These are phyloP conservation scores for Gnetum montanum DNA, from an alignment of 75 land plant genomes.

Conservation along the genomic window DNA sequence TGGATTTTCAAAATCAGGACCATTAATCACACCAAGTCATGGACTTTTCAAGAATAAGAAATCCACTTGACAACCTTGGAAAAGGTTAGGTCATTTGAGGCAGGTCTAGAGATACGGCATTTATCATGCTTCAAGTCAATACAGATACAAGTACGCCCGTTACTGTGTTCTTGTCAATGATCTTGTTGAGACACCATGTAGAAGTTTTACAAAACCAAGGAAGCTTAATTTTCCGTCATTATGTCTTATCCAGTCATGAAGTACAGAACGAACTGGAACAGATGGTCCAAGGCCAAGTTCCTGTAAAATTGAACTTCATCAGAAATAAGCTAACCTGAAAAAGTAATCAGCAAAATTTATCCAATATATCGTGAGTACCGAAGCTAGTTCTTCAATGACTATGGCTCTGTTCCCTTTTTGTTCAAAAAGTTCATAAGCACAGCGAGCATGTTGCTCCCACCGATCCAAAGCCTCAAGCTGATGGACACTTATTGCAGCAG, in stretches of 20 bases:
- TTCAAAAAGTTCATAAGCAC: constrained; percentile 85
- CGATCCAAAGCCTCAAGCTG: constrained; percentile 75
- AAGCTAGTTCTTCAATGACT: constrained; percentile 88
- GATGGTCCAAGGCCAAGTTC: constrained; percentile 68
- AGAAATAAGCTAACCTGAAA: not conserved
- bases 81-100: not conserved
- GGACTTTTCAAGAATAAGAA: constrained; percentile 3
- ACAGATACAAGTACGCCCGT: not conserved
- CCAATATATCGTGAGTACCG: too few species aligned
- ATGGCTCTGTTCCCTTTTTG: constrained; percentile 82
- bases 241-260: constrained; percentile 74
- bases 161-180: constrained; percentile 30
- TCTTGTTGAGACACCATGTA: constrained; percentile 57
- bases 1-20: too few species aligned
- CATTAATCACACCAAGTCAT: constrained; percentile 1
- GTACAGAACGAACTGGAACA: constrained; percentile 61
- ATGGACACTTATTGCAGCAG: constrained; percentile 85
- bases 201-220: constrained; percentile 58
- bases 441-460: constrained; percentile 87
- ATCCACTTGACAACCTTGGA: constrained; percentile 1
- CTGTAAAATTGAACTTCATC: constrained; percentile 20
- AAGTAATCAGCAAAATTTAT: too few species aligned
- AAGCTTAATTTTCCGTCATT: constrained; percentile 69
- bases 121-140: not conserved
- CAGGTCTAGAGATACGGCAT: not conserved